Percentiles rank a stretch among this genome's conserved stretches.
Evolutionary conservation across 202 grass and related monocot species (phyloP).

Genomic region (Alloteropsis angusta): DNA sequence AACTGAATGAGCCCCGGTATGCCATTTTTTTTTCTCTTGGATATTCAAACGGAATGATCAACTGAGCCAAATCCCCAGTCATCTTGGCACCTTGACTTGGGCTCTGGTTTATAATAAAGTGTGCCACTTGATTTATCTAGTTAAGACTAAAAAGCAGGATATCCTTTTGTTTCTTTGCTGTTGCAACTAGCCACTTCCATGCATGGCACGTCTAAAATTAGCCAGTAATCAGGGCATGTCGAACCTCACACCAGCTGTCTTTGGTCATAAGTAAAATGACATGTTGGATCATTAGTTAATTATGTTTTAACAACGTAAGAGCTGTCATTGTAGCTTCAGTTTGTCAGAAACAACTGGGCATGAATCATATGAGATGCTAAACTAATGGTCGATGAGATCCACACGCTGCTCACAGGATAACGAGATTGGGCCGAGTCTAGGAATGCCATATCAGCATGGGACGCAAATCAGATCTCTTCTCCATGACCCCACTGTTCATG

Average conservation of each 20-base stretch:
- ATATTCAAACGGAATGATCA: background rate
- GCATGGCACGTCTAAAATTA: background rate
- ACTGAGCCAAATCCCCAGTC: background rate
- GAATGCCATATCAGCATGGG: slow-evolving; percentile 2
- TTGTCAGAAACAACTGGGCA: background rate
- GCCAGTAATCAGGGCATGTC: background rate
- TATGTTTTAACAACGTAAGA: background rate
- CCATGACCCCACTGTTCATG: background rate
- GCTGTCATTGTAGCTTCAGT: slow-evolving; percentile 5
- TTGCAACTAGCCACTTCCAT: background rate
- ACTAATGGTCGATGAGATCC: slow-evolving; percentile 1
- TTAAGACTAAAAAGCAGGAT: background rate
- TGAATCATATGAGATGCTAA: background rate
- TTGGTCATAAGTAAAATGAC: background rate
- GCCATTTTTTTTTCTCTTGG: background rate
- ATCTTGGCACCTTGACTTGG: background rate
- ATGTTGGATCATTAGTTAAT: slow-evolving; percentile 19
- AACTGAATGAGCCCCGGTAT: background rate
- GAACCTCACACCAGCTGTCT: slow-evolving; percentile 1
- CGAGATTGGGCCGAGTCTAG: background rate
- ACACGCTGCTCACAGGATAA: background rate
- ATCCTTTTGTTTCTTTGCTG: background rate
- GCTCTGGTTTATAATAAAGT: background rate
- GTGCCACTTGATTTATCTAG: background rate
- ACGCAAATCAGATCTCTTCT: background rate